Evolutionary conservation across 192 early-diverging fungal genomes (phyloP).

Genomic region (Fimicolochytrium jonesii): DNA sequence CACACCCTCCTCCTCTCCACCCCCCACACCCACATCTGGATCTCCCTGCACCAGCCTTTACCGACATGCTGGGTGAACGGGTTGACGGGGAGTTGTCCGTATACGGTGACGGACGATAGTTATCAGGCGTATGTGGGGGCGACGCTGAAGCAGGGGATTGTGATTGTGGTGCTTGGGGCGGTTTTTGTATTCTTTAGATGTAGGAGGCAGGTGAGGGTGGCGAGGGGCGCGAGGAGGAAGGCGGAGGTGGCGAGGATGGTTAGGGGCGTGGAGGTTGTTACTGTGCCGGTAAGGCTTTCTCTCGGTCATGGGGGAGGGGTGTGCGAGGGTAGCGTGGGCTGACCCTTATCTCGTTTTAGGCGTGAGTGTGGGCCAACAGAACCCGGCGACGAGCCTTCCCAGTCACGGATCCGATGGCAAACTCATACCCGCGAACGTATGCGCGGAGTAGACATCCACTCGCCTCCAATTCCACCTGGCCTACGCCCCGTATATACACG

Average conservation of each 20-base stretch:
- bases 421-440: no score
- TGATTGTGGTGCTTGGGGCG: slow-evolving; percentile 16
- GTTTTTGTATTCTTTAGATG: slow-evolving; percentile 17
- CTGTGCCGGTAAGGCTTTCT: slow-evolving; percentile 12
- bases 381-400: no score
- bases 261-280: neutral
- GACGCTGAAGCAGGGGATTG: slow-evolving; percentile 23
- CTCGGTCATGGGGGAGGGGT: no score
- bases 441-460: no score
- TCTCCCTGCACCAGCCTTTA: slow-evolving; percentile 7
- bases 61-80: slow-evolving; percentile 20
- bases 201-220: slow-evolving; percentile 15
- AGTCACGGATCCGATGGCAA: no score
- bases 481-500: no score
- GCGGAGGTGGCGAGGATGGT: slow-evolving; percentile 22
- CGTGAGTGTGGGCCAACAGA: no score
- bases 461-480: no score
- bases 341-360: no score
- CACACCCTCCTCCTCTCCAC: neutral
- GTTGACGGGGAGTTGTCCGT: slow-evolving; percentile 4
- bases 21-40: slow-evolving; percentile 2
- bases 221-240: slow-evolving; percentile 1
- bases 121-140: slow-evolving; percentile 14
- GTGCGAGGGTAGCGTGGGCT: no score
- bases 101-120: slow-evolving; percentile 3